phyloP scores from a whole-genome alignment of 78 protist species.

The Mantamonas sphyraenae region DNA sequence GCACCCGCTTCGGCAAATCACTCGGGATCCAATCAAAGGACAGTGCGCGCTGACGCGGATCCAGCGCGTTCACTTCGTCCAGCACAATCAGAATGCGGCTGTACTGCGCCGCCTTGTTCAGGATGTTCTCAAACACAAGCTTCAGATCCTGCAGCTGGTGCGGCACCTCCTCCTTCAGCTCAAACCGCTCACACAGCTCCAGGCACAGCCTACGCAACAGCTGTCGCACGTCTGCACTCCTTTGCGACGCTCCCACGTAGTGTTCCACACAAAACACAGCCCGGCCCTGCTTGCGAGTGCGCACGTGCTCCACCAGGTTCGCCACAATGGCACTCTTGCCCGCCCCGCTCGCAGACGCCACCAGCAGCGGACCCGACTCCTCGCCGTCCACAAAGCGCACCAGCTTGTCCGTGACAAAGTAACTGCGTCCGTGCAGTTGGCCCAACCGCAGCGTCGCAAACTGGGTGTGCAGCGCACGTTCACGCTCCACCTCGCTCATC shows the following conservation, averaged over 20 bases:
- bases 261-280: too few relatives aligned
- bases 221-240: constrained; percentile 16
- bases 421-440: too few relatives aligned
- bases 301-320: too few relatives aligned
- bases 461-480: too few relatives aligned
- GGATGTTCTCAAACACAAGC: not conserved
- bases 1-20: not conserved
- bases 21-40: constrained; percentile 48
- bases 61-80: constrained; percentile 58
- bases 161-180: not conserved
- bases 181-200: constrained; percentile 9
- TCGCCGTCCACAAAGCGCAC: too few relatives aligned
- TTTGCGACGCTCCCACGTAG: constrained; percentile 25
- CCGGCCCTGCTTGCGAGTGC: too few relatives aligned
- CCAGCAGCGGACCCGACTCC: too few relatives aligned
- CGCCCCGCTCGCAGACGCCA: too few relatives aligned
- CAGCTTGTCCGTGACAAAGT: too few relatives aligned
- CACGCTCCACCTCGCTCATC: too few relatives aligned
- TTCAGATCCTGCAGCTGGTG: not conserved
- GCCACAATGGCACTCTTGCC: too few relatives aligned
- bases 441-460: too few relatives aligned
- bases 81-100: constrained; percentile 30
- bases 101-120: constrained; percentile 13
- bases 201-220: constrained; percentile 9
- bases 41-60: constrained; percentile 29